These are phyloP conservation scores for Pyrus bretschneideri DNA, from an alignment of 306 rosid genomes.

Conservation along the genomic window DNA sequence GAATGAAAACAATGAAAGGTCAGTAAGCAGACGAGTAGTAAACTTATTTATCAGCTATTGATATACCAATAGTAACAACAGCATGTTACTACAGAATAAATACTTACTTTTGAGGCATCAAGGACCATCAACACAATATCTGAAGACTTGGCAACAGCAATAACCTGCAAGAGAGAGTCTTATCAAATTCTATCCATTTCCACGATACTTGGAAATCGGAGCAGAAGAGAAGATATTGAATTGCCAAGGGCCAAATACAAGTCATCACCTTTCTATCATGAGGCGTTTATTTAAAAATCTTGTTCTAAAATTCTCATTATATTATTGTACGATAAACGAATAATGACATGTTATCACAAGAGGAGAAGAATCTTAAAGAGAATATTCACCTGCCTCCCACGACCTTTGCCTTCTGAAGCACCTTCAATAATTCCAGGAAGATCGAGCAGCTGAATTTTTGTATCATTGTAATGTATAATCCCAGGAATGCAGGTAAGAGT, in stretches of 20 bases:
- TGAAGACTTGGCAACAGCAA: conserved; percentile 99
- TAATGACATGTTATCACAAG: conserved; percentile 3
- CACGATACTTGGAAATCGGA: conserved; percentile 9
- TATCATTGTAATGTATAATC: conserved; percentile 89
- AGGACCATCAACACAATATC: conserved; percentile 96
- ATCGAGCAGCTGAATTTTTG: conserved; percentile 96
- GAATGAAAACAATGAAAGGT: background rate
- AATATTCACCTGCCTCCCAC: conserved; percentile 89
- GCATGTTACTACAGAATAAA: background rate
- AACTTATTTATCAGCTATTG: conserved; percentile 11
- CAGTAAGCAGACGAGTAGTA: background rate
- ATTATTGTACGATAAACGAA: background rate
- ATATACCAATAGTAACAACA: conserved; percentile 4
- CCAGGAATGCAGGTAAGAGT: conserved; percentile 98
- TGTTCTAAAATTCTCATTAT: background rate
- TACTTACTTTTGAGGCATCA: conserved; percentile 93
- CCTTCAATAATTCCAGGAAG: conserved; percentile 99
- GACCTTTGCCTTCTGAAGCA: conserved; percentile 99
- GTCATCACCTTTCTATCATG: background rate
- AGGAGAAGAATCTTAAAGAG: conserved; percentile 7
- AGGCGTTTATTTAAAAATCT: background rate
- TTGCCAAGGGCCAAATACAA: background rate
- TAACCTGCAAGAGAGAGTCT: conserved; percentile 56
- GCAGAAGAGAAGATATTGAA: background rate
- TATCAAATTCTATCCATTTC: conserved; percentile 13